Evolutionary conservation across 2,329 filamentous ascomycete genomes (phyloP), one percentile per base, ranked within the genome.

Genomic region (Fusarium nematophilum): DNA sequence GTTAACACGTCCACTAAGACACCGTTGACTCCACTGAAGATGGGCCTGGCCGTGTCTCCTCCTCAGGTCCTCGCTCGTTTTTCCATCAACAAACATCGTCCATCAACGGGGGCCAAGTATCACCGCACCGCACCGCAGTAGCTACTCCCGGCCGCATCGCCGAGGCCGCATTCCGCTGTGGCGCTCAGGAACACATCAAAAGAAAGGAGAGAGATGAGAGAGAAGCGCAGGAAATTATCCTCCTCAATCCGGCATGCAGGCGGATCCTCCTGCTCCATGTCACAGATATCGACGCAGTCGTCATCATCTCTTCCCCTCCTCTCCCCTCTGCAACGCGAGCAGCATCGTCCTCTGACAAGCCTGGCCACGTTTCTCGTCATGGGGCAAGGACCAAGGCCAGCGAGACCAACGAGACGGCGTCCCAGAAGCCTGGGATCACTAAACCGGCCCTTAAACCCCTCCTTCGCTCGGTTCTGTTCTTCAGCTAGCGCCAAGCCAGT

Each of bases 21-120:
- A n/a, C n/a, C n/a, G n/a, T 21, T 21, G 21, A 6, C 21, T 23
- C 23, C 37, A 27, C 23, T 27, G 37, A n/a, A 39, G n/a, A 39
- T 39, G 48, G n/a, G 56, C 25, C 51, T 48, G 33, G 42, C 25
- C 39, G 39, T 23, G 42, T 53, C 49, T 53, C 43, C 26, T 23
- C 14, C 13, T 30, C n/a, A 40, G 43, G 36, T 33, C 38, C 50
- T 39, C 42, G 51, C 39, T 37, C 48, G 42, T 63, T 60, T 64
- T 64, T 61, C 56, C 60, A 61, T 57, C 60, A 61, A 64, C 60
- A 63, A 21, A 57, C 60, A 61, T 31, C 10, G 26, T 61, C 36
- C 46, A 29, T 53, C 21, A 33, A 57, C 39, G 47, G 44, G 34
- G 21, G 47, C 59, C 51, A 38, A 60, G 38, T 40, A 55, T 48